Base-by-base conservation (phyloP, 2,329 filamentous ascomycete species). In the Fusarium camptoceras region DNA sequence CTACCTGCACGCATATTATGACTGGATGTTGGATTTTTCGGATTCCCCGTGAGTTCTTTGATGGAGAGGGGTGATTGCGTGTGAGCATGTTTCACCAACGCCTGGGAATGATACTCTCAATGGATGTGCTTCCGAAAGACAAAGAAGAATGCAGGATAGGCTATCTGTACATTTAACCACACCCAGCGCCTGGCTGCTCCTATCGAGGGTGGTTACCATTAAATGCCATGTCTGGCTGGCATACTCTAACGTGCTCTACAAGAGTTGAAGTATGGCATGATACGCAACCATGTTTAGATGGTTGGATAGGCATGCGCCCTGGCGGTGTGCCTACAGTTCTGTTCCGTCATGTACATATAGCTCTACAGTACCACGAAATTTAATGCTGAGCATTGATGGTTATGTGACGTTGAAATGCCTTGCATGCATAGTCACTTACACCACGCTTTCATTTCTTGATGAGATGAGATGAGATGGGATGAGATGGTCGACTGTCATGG, bases 11-110 rank as follows among this genome's bases (percentile, higher is more conserved):
- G 60, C 51, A 64, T 60, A 73, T 72, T 64, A 68, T 70, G 64
- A 66, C 49, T 48, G 49, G n/a, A 25, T 25, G 25, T 37, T 55
- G 41, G 27, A 41, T 55, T 60, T 41, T 50, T 58, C 56, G 34
- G 50, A n/a, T 61, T 30, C 44, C 25, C 41, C 30, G 31, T 37
- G 37, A 49, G 27, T 43, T 48, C 42, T 48, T 71, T 43, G 18
- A 57, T 50, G 31, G 44, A 28, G 25, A 44, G 48, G 42, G 30
- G 44, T 71, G 64, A 55, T 71, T 70, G 70, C 57, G 59, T 72
- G 55, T 63, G 53, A 50, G 58, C 61, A 42, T 69, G 73, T 75
- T 75, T 75, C 71, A 75, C 73, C 49, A 71, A 59, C 60, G 58
- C 59, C 57, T 67, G 49, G 54, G 47, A 42, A 55, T 56, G 59